Conservation (phyloP, 1,284 basidiomycete genomes). For the Ceratobasidium sp. region DNA sequence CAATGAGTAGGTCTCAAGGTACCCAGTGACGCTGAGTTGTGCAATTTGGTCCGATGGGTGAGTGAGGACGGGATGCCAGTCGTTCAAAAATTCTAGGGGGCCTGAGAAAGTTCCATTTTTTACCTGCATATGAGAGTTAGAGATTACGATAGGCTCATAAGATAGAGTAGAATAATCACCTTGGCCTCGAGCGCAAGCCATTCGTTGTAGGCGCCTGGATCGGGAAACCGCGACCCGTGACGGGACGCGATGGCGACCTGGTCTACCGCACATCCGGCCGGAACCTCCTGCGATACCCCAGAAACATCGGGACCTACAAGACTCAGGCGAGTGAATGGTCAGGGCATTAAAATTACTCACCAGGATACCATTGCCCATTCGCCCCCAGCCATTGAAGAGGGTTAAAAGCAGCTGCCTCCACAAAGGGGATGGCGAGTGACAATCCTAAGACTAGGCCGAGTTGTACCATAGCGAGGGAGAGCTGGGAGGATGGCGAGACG, state of each 20-base stretch:
- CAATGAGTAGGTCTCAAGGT: slow-evolving; percentile 12
- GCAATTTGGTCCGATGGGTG: slow-evolving; percentile 15
- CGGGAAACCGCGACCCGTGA: slow-evolving; percentile 20
- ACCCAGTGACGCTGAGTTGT: slow-evolving; percentile 27
- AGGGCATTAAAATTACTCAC: background rate
- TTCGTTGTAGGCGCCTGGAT: slow-evolving; percentile 28
- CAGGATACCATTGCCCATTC: slow-evolving; percentile 31
- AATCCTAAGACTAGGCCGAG: background rate
- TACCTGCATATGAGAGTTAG: background rate
- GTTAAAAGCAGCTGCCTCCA: background rate
- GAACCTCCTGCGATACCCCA: background rate
- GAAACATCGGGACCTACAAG: slow-evolving; percentile 14
- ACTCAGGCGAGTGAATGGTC: too few species aligned
- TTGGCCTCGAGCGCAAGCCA: slow-evolving; percentile 29
- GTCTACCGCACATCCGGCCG: slow-evolving; percentile 5
- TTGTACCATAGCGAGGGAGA: background rate
- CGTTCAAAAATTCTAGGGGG: slow-evolving; percentile 18
- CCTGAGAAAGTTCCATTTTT: slow-evolving; percentile 27
- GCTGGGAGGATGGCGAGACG: background rate
- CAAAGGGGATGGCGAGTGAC: slow-evolving; percentile 1
- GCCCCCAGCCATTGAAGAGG: slow-evolving; percentile 20
- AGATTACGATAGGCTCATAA: background rate
- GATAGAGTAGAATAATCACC: background rate
- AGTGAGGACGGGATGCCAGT: slow-evolving; percentile 19
- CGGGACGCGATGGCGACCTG: slow-evolving; percentile 23